Evolutionary conservation across 768 basidiomycete species (phyloP), one percentile per base, ranked within the genome.

Genomic region (Agrocybe pediades): DNA sequence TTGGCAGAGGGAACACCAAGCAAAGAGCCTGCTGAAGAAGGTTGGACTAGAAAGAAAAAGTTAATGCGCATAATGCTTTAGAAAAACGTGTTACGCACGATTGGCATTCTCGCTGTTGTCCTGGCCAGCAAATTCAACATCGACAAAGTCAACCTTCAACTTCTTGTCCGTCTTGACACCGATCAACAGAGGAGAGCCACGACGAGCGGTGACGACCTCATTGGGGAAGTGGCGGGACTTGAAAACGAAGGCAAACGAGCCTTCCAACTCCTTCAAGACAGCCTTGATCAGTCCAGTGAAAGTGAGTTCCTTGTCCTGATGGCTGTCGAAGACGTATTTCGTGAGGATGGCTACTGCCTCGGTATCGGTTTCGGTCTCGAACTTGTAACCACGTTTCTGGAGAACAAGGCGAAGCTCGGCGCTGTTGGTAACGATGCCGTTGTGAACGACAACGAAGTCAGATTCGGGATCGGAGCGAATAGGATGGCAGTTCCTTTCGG

Each of bases 151-250:
- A 33, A 98, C 96, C 80, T 99, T 99, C 65, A 99, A 83, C 74
- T 98, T 98, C 82, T 97, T 95, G 70, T 99, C 96, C 16, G 97
- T 98, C 87, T 98, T 98, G 68, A 99, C 96, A 76, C 97, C 97
- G 65, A 99, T 85, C 53, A 98, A 74, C 25, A 99, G 85, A 24
- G 97, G 97, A 13, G 96, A 98, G 62, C 97, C 97, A 65, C 97
- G 91, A 62, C 95, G 94, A 53, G 95, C 94, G 46, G 92, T 91
- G 57, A 98, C 95, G 59, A 95, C 84, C 71, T 98, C 92, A 61
- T 96, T 91, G 40, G 97, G 97, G 80, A 85, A 99, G 76, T 98
- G 95, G 27, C 70, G 72, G 5, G 95, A 97, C 77, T 97, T 98
- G 90, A 99, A 98, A 62, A 98, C 95, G 73, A 99, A 96, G 16